These are phyloP conservation scores for Ogataea hybrid DNA, from an alignment of 1,139 yeast genomes.

Conservation along the genomic window DNA sequence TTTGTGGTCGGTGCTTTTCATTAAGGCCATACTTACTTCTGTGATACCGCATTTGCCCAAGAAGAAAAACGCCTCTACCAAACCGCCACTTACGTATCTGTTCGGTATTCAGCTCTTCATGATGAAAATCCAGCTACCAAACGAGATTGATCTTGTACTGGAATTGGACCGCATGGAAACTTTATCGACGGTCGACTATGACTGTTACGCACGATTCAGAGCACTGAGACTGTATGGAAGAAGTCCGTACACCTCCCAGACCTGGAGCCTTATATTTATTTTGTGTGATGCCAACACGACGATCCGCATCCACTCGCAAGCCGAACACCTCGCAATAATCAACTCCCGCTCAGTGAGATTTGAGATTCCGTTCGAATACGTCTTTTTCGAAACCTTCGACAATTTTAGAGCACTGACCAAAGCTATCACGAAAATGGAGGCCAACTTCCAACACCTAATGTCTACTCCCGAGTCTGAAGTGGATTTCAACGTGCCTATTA, in stretches of 20 bases:
- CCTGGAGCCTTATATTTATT: constrained; percentile 30
- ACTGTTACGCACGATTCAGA: constrained; percentile 17
- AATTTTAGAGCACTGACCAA: constrained; percentile 58
- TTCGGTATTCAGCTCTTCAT: constrained; percentile 24
- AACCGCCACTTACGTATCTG: constrained; percentile 12
- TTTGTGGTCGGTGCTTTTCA: constrained; percentile 30
- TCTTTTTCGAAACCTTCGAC: constrained; percentile 57
- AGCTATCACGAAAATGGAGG: constrained; percentile 51
- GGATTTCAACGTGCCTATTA: constrained; percentile 24
- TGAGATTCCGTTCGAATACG: constrained; percentile 33
- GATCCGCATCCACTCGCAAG: constrained; percentile 8
- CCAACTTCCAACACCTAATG: constrained; percentile 40
- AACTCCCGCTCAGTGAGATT: constrained; percentile 27
- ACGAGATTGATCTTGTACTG: constrained; percentile 25
- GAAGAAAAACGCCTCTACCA: neutral
- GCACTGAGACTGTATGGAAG: constrained; percentile 29
- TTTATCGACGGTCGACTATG: constrained; percentile 15
- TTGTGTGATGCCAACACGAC: constrained; percentile 20
- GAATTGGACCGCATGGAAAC: constrained; percentile 29
- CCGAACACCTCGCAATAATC: constrained; percentile 15
- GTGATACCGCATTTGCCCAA: constrained; percentile 14
- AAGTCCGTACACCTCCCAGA: constrained; percentile 23
- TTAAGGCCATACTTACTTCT: constrained; percentile 21
- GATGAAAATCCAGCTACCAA: constrained; percentile 26
- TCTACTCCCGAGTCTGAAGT: constrained; percentile 36